Evolutionary conservation across 176 grass and related monocot species (phyloP), one percentile per base, ranked within the genome.

Genomic region (Microstegium vimineum): DNA sequence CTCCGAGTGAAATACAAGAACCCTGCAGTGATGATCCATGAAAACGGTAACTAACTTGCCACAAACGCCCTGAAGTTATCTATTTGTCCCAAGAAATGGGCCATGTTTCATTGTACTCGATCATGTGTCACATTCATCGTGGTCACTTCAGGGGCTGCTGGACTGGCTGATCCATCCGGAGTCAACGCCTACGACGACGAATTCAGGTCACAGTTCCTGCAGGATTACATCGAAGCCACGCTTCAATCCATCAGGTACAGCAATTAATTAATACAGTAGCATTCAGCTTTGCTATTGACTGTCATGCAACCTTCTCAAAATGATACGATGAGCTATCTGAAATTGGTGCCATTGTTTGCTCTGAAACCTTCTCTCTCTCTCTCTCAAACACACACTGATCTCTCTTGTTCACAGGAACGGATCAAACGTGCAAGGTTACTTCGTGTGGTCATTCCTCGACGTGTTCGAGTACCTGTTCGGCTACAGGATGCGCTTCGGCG

Each of bases 361-460:
- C 57, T 33, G n/a, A 43, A 38, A 26, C 56, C 42, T 18, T 8
- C 42, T n/a, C n/a, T n/a, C n/a, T n/a, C n/a, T n/a, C n/a, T n/a
- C n/a, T n/a, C n/a, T 45, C 49, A 52, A 5, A 52, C 49, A 5
- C 43, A 46, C 43, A 52, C 20, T 16, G 26, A 34, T 76, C 26
- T 41, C 6, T 7, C 0, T 42, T 66, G 63, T 9, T 9, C 28
- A n/a, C 89, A 98, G 92, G 93, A 91, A 98, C 1, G 93, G 96
- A 25, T 92, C 90, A 28, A 89, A 98, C 33, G 81, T 87, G 72
- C 89, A 82, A 51, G 96, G 93, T 38, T 98, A 98, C 74, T 95
- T 98, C n/a, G 81, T 91, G 13, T 98, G 96, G 96, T 98, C 96
- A 16, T 90, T 93, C 65, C 25, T 98, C 27, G 95, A 98, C 75